phyloP scores from a whole-genome alignment of 2,329 filamentous ascomycete species.

The Phialophora macrospora region DNA sequence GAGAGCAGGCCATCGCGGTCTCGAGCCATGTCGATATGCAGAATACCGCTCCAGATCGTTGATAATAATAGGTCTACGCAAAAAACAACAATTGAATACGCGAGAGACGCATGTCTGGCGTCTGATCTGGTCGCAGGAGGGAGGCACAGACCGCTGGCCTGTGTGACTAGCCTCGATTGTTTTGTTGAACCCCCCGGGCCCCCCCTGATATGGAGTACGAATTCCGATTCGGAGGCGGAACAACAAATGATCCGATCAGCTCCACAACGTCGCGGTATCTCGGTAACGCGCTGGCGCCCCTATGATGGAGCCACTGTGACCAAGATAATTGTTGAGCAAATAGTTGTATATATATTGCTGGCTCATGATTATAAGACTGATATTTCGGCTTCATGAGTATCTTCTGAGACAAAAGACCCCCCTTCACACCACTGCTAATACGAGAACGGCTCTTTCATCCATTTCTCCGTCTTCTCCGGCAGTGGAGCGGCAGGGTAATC shows the following conservation, averaged over 20 bases:
- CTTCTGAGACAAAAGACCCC: too few species aligned
- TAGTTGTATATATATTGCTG: too few species aligned
- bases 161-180: not conserved
- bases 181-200: not conserved
- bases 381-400: too few species aligned
- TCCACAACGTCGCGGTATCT: too few species aligned
- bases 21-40: conserved; percentile 24
- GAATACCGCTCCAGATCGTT: too few species aligned
- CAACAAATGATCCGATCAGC: not conserved
- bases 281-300: too few species aligned
- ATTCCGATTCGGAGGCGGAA: not conserved
- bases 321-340: too few species aligned
- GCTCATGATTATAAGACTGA: too few species aligned
- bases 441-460: too few species aligned
- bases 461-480: not conserved
- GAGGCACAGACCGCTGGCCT: not conserved
- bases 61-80: not conserved
- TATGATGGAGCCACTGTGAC: too few species aligned
- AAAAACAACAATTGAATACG: not conserved
- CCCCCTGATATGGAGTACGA: too few species aligned
- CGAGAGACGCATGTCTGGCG: not conserved
- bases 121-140: not conserved
- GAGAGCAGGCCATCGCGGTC: conserved; percentile 30
- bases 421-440: too few species aligned
- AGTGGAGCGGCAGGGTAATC: not conserved